Evolutionary conservation across 202 grass and related monocot species (phyloP).

Genomic region (Cymbopogon flexuosus): DNA sequence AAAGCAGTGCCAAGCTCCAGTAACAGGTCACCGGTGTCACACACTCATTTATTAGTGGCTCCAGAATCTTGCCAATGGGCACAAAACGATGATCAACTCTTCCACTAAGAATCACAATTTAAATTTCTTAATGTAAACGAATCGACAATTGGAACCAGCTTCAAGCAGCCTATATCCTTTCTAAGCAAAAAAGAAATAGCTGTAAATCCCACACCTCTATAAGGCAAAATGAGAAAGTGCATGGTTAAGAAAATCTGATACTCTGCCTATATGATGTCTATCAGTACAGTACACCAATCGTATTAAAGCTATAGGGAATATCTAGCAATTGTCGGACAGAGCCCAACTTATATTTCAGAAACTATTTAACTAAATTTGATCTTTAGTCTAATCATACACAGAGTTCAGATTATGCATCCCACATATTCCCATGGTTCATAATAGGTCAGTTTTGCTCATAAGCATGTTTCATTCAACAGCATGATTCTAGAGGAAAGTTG

Average conservation of each 20-base stretch:
- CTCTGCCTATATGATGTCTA: neutral
- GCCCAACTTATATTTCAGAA: neutral
- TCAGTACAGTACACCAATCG: neutral
- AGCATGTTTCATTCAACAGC: neutral
- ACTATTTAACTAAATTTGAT: neutral
- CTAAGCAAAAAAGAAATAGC: neutral
- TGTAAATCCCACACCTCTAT: neutral
- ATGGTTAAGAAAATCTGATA: neutral
- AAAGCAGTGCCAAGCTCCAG: conserved; percentile 65
- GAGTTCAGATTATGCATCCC: neutral
- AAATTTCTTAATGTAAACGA: conserved; percentile 23
- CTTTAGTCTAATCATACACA: neutral
- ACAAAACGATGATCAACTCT: conserved; percentile 62
- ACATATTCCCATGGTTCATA: neutral
- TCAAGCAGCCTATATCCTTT: conserved; percentile 20
- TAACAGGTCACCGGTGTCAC: conserved; percentile 78
- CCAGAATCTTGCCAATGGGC: conserved; percentile 70
- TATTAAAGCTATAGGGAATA: neutral
- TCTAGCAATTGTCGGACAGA: neutral
- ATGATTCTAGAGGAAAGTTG: conserved; percentile 17
- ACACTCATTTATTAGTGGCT: conserved; percentile 65
- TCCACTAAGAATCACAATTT: conserved; percentile 51
- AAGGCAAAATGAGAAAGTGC: neutral
- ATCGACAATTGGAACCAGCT: neutral
- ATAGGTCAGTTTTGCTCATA: neutral